Evolutionary conservation across 176 grass and related monocot species (phyloP), one percentile per base, ranked within the genome.

Genomic region (Echinochloa phyllopogon): DNA sequence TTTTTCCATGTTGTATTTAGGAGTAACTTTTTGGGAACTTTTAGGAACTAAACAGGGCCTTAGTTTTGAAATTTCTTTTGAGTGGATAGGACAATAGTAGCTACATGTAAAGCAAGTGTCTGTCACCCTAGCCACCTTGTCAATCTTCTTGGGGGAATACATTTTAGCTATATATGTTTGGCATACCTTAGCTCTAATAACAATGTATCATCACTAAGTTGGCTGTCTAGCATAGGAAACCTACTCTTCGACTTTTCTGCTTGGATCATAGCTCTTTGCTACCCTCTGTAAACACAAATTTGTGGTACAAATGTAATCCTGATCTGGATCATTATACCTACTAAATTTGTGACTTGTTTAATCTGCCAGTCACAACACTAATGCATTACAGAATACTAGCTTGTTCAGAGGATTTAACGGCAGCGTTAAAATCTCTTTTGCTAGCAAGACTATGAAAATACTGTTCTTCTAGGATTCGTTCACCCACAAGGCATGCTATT

Each of bases 231-330:
- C 59, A 12, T 64, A 50, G 47, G 10, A 20, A 66, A 38, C 24
- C 53, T 62, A 39, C 74, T 78, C 13, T 24, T 78, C 18, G 53
- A 48, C 41, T 50, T 39, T 11, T 78, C 51, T 38, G 13, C 74
- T 70, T 62, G 75, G 74, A 58, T 21, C 63, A 70, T 38, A 69
- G 62, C 11, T 38, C 40, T 62, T 69, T 57, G 37, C 6, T 65
- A 23, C 17, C n/a, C 51, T 70, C 48, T 55, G 59, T 74, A 40
- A 52, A 39, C 27, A 74, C 44, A 62, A 72, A 62, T 13, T 16
- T 17, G 63, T 50, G 37, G 61, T 43, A 56, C 3, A 55, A 76
- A 33, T 41, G 44, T 62, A 41, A 67, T 8, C 72, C 44, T 63
- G 24, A 58, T 6, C 21, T 4, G 8, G 0, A 16, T 42, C 4